Conservation (phyloP, 305 asterid species). For the Fraxinus albicans region DNA sequence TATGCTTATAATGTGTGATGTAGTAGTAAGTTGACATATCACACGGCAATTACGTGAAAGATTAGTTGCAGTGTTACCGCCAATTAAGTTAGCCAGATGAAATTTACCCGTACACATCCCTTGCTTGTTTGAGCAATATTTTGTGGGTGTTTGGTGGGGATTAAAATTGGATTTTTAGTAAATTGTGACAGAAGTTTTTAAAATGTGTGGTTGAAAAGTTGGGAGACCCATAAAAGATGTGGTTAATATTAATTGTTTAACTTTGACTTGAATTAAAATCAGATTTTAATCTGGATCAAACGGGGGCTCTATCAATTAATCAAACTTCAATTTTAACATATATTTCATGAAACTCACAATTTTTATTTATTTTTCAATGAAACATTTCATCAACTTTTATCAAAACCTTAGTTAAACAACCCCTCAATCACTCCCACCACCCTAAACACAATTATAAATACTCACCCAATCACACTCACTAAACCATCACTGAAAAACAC, state of each 20-base stretch:
- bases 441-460: constrained; percentile 20
- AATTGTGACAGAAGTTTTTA: no score
- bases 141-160: no score
- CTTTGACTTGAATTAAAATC: no score
- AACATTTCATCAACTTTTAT: not conserved
- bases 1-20: no score
- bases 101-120: not conserved
- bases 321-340: not conserved
- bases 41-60: not conserved
- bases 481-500: not conserved
- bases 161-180: no score
- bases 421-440: not conserved
- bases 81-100: no score
- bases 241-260: no score
- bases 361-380: no score
- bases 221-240: no score
- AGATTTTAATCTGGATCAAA: no score
- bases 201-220: no score
- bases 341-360: not conserved
- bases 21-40: not conserved
- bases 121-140: not conserved
- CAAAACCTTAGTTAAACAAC: not conserved
- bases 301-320: no score
- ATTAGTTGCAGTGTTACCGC: not conserved
- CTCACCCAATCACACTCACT: not conserved